Evolutionary conservation across 352 stramenopile species (phyloP).

Genomic region (Phytophthora pini): DNA sequence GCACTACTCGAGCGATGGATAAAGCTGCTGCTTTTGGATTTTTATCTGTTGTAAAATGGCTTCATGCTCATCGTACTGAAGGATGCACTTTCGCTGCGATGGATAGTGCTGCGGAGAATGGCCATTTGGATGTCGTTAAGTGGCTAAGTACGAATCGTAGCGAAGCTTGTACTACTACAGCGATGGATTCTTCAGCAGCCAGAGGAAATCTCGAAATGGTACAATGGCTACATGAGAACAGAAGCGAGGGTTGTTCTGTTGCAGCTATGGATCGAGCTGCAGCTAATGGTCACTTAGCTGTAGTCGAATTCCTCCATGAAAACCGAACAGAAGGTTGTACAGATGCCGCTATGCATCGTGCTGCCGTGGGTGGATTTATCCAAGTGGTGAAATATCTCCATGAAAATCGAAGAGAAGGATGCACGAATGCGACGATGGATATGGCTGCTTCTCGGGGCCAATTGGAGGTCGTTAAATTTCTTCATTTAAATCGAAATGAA

Average conservation of each 20-base stretch:
- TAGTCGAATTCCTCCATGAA: slow-evolving; percentile 17
- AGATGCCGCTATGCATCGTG: slow-evolving; percentile 11
- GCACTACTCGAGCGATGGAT: slow-evolving; percentile 25
- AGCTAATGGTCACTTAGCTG: slow-evolving; percentile 8
- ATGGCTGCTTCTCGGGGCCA: neutral
- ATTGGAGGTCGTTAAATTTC: neutral
- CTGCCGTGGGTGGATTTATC: slow-evolving; percentile 4
- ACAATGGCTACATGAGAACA: slow-evolving; percentile 14
- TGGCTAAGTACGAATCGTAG: slow-evolving; percentile 11
- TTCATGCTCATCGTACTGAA: slow-evolving; percentile 11
- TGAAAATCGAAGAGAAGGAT: slow-evolving; percentile 4
- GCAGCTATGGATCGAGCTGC: slow-evolving; percentile 18
- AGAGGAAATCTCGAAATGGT: slow-evolving; percentile 21
- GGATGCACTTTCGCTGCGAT: slow-evolving; percentile 19
- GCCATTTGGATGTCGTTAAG: slow-evolving; percentile 4
- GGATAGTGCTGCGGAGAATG: slow-evolving; percentile 14
- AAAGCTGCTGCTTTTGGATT: slow-evolving; percentile 19
- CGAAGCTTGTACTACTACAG: slow-evolving; percentile 11
- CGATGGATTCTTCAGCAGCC: slow-evolving; percentile 17
- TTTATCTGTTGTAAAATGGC: slow-evolving; percentile 26
- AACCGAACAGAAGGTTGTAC: slow-evolving; percentile 18
- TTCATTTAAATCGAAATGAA: slow-evolving; percentile 1
- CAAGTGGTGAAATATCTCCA: slow-evolving; percentile 20
- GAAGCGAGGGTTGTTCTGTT: slow-evolving; percentile 14
- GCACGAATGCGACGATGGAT: slow-evolving; percentile 1